Percentiles rank a stretch among this genome's conserved stretches.
These are phyloP conservation scores for Porogramme epimiltina DNA, from an alignment of 1,284 basidiomycete genomes.

Conservation along the genomic window DNA sequence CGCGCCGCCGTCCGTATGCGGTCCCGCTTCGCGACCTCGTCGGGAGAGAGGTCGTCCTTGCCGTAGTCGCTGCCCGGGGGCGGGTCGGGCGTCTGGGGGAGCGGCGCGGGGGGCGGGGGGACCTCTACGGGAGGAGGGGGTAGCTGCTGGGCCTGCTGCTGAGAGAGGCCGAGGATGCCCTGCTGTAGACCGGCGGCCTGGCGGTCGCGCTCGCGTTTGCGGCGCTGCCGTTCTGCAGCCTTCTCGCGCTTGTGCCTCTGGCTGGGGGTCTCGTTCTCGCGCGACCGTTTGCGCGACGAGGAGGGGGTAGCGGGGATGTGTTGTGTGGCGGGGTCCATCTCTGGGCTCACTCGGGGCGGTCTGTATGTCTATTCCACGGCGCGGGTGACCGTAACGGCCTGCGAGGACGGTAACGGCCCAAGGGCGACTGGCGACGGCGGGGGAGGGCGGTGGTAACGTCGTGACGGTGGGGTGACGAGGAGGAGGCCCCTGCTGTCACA, in stretches of 20 bases:
- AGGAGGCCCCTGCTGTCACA: conserved; percentile 34
- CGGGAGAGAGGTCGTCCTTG: conserved; percentile 52
- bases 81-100: conserved; percentile 1
- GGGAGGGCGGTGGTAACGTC: conserved; percentile 30
- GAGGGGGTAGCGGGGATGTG: conserved; percentile 29
- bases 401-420: conserved; percentile 5
- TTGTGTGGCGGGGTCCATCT: conserved; percentile 33
- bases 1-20: conserved; percentile 70
- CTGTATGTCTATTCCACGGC: conserved; percentile 24
- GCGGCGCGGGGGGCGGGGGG: conserved; percentile 23
- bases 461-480: conserved; percentile 47
- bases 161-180: conserved; percentile 32
- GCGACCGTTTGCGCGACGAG: conserved; percentile 52
- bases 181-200: conserved; percentile 35
- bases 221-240: conserved; percentile 75
- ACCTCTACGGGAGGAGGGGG: conserved; percentile 27
- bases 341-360: not conserved
- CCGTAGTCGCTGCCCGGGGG: conserved; percentile 20
- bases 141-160: conserved; percentile 25
- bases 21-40: conserved; percentile 66
- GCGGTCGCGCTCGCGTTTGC: conserved; percentile 78
- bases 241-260: conserved; percentile 77
- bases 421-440: conserved; percentile 8
- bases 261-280: conserved; percentile 70
- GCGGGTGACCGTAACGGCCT: conserved; percentile 22